Base-by-base conservation (phyloP, 345 rosid species). In the Gynandropsis gynandra region DNA sequence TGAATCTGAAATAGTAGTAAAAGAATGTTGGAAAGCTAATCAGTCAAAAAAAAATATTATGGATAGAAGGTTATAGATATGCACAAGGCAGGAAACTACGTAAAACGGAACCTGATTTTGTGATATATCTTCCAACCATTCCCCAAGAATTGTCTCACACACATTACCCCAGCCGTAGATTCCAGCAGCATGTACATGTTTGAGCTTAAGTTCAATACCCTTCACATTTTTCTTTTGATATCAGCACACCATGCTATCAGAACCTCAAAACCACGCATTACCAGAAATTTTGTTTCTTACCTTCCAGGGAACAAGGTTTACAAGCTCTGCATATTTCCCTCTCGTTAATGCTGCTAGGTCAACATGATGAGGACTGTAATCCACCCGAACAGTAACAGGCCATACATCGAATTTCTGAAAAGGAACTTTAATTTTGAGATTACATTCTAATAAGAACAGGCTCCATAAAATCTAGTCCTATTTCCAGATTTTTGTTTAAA, bases 241-340 rank as follows among this genome's bases (percentile, higher is more conserved):
- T 63, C 56, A 41, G 50, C 35, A 67, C 45, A 54, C 12, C 27
- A 33, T 18, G 42, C 53, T 45, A 37, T 48, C 48, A 48, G 44
- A 57, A 56, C 9, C 31, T 47, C 39, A 42, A 33, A 60, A 31
- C 29, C 29, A 41, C 52, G 36, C 40, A 34, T 33, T 9, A 27
- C 34, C 32, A 11, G 59, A 37, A 42, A 0, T n/a, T 31, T 20
- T 34, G 65, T 47, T 33, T 50, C 53, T 65, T 68, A 87, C 98
- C 98, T 87, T 92, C 97, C 93, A 87, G 44, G 90, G 94, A 54
- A 87, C 86, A 63, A 92, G 76, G 72, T 92, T 92, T 51, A 81
- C 83, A 51, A 92, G 97, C 73, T 92, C 97, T 67, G 79, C 88
- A 63, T 75, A 85, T 64, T 85, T 87, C 46, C 98, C 98, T 61